Evolutionary conservation across 306 rosid genomes (phyloP), one percentile per base, ranked within the genome.

Genomic region (Castanea mollissima): DNA sequence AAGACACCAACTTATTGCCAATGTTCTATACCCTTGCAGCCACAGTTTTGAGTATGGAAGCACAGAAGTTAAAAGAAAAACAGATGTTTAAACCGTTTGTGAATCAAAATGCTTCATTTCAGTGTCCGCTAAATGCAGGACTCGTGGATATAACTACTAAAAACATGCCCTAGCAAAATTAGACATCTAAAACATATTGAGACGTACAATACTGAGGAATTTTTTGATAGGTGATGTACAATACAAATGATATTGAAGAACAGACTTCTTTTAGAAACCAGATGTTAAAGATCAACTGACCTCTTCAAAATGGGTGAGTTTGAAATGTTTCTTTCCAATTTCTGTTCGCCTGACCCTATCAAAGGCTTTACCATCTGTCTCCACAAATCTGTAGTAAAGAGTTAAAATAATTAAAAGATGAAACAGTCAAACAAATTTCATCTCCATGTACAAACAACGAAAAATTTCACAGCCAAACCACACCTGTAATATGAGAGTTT

Each of bases 261-360:
- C 23, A 7, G 5, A 63, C n/a, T 63, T 7, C 11, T n/a, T 5
- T 60, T n/a, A 71, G 46, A 60, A 79, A 20, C 25, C 16, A 70
- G 38, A 75, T 25, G 71, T 41, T 70, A 49, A 72, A 72, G 29
- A 41, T 21, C 3, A 49, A 55, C 92, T 89, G 49, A 95, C 99
- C 99, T 95, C 99, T 85, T 95, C 98, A 71, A 95, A 95, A 83
- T 95, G 97, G n/a, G 94, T 85, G 21, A 95, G 98, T 85, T 93
- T 95, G 87, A 95, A 90, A 88, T 91, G 5, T 76, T 95, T 95
- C 89, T 95, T 95, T 73, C 99, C 99, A 38, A 95, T 95, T 83
- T 95, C 99, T 56, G 99, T 93, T 75, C 79, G 88, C 88, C 99
- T 90, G 82, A 93, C 99, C 84, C 95, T 87, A 78, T 96, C 99